A percentile compares a stretch with the other conserved stretches of the same genome.
Conservation (phyloP, 805 yeast genomes). For the Lachancea cidri region DNA sequence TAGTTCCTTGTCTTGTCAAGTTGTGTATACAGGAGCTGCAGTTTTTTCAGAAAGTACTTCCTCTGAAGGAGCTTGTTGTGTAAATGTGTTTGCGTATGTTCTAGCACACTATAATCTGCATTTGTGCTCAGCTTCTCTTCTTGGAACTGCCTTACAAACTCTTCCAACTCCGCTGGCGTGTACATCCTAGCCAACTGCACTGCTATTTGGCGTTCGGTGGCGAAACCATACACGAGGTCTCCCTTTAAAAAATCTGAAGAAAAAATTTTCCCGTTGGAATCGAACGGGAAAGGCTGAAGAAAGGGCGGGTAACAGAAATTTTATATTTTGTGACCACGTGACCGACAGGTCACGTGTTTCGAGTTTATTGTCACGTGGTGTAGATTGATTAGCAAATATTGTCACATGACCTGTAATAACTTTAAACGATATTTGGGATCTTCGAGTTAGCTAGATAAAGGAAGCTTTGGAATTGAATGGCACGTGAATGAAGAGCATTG, state of each 20-base stretch:
- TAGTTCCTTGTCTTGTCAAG: slow-evolving; percentile 28
- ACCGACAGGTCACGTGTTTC: no score
- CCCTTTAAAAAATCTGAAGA: not conserved
- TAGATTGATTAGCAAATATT: no score
- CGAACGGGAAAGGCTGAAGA: not conserved
- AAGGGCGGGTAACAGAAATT: not conserved
- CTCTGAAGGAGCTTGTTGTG: slow-evolving; percentile 18
- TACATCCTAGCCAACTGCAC: slow-evolving; percentile 1
- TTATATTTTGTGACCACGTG: no score
- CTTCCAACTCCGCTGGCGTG: slow-evolving; percentile 7
- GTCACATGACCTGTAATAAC: no score
- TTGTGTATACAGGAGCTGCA: slow-evolving; percentile 23
- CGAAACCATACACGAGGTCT: not conserved
- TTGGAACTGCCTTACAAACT: slow-evolving; percentile 22
- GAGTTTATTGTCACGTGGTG: no score
- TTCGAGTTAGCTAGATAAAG: no score
- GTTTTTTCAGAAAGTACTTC: slow-evolving; percentile 19
- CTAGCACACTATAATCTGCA: slow-evolving; percentile 20
- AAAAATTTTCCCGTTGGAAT: not conserved
- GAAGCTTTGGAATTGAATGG: no score
- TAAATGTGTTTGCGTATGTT: slow-evolving; percentile 20
- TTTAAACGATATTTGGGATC: no score
- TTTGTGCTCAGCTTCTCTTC: slow-evolving; percentile 16
- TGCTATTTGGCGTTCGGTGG: not conserved
- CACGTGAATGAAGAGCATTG: no score